Base-by-base conservation (phyloP, 2,329 filamentous ascomycete genomes). In the Alternaria metachromatica region DNA sequence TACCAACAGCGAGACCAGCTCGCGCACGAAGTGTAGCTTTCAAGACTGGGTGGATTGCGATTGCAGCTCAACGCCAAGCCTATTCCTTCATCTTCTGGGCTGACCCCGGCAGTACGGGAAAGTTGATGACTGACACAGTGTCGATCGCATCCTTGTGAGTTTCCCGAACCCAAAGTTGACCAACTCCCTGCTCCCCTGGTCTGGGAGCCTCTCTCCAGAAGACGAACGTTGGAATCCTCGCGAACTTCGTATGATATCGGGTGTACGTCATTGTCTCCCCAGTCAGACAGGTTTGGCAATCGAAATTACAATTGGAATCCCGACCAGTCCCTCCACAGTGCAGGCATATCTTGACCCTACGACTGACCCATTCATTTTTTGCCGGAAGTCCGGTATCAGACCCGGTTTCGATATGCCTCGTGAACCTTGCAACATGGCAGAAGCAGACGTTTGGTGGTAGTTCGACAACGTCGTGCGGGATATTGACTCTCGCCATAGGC, bases 391-490 rank as follows among this genome's bases (percentile, higher is more conserved):
- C 60, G 15, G 37, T 41, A 4, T 63, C 58, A n/a, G 60, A 12
- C 9, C 50, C 65, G 1, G 75, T 75, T 15, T 58, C 66, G 12
- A 77, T 53, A 8, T 72, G 55, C 43, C 66, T 66, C n/a, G 66
- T 59, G 6, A 80, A 57, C 5, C 74, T 70, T 6, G 73, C 68
- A 6, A 80, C 73, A 50, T 80, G 77, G 75, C 77, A 79, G 9
- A 72, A 62, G 60, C 79, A 81, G 30, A 80, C 62, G 26, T 71
- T 60, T 6, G 65, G 61, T 1, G 78, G 78, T 3, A 79, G 60
- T 44, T 76, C 67, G 26, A 80, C 57, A 3, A 76, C 62, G 45
- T 77, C 71, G 8, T 66, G 55, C 13, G 56, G 53, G n/a, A 57
- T 50, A 5, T 58, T 33, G 6, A 44, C 53, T 15, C 61, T 54